Evolutionary conservation across 352 stramenopile genomes (phyloP).

Genomic region (Globisporangium abappressorium): DNA sequence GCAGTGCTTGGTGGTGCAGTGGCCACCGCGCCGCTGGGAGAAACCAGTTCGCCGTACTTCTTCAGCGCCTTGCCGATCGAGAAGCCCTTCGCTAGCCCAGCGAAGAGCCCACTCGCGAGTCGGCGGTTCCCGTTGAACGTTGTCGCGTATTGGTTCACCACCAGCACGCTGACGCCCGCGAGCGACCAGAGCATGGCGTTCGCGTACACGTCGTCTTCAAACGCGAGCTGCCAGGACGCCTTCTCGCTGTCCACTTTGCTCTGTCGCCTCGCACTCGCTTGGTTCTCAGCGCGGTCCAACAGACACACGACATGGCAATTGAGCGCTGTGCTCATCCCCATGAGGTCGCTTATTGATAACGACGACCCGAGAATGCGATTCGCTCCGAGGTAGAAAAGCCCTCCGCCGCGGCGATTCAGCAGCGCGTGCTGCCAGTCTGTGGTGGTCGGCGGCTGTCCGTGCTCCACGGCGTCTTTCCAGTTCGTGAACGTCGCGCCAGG

Average conservation of each 20-base stretch:
- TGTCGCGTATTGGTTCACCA: constrained; percentile 80
- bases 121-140: constrained; percentile 77
- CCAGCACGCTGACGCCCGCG: constrained; percentile 65
- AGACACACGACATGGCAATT: constrained; percentile 74
- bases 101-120: constrained; percentile 46
- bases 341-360: constrained; percentile 37
- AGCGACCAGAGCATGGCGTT: constrained; percentile 75
- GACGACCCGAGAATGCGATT: constrained; percentile 62
- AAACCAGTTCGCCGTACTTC: constrained; percentile 38
- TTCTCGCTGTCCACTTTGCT: constrained; percentile 89
- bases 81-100: constrained; percentile 44
- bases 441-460: constrained; percentile 51
- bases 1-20: constrained; percentile 12
- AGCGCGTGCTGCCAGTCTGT: constrained; percentile 74
- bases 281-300: constrained; percentile 80
- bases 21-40: constrained; percentile 5
- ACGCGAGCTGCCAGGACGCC: constrained; percentile 36
- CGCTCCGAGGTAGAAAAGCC: constrained; percentile 69
- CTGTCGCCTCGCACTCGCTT: constrained; percentile 64
- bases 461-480: constrained; percentile 68
- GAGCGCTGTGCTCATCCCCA: constrained; percentile 60
- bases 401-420: constrained; percentile 46
- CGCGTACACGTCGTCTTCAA: constrained; percentile 66
- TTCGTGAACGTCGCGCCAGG: constrained; percentile 21
- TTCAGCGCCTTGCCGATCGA: constrained; percentile 65